Base-by-base conservation (phyloP, 257 asterid genomes). In the Solanum lycopersicoides region DNA sequence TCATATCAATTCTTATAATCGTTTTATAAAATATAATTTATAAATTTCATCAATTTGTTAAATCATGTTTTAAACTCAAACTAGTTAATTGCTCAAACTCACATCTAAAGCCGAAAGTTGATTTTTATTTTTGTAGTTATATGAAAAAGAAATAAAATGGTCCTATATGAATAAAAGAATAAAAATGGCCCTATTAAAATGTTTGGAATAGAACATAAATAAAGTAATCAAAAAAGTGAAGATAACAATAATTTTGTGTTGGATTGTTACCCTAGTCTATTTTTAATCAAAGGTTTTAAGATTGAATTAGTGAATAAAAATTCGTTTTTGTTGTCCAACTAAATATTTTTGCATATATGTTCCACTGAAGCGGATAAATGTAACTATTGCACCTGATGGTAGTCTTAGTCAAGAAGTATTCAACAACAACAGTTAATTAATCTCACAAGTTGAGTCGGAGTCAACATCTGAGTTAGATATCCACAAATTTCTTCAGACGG, bases 401-500 rank as follows among this genome's bases (percentile, higher is more conserved):
- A 56, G 11, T 56, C 65, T 56, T 7, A 2, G 60, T 50, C 23
- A 50, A 0, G 23, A 50, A 50, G 60, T 50, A 50, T 50, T 21
- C 4, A 53, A 53, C 65, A 53, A 53, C 7, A 50, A 50, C 23
- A 16, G 63, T 53, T 53, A 18, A 56, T 37, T 37, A 5, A 37
- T 56, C 11, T 18, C 65, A 6, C 8, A 56, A 56, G 63, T 56
- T 0, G 4, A 56, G 65, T 56, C 3, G 1, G 11, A 86, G 80
- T 88, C 92, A 71, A 25, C 1, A 65, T 84, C 94, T 32, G 95
- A 94, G 82, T 50, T 92, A 53, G 4, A 53, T 53, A 53, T 53
- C 10, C 2, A 53, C 10, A 53, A 53, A 16, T 53, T 2, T 53
- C 63, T 53, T 53, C 10, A 53, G 1, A 2, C 63, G 2, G 4